Percentiles rank a stretch among this genome's conserved stretches.
Conservation (phyloP, 805 yeast genomes). For the Myxozyma monticola region DNA sequence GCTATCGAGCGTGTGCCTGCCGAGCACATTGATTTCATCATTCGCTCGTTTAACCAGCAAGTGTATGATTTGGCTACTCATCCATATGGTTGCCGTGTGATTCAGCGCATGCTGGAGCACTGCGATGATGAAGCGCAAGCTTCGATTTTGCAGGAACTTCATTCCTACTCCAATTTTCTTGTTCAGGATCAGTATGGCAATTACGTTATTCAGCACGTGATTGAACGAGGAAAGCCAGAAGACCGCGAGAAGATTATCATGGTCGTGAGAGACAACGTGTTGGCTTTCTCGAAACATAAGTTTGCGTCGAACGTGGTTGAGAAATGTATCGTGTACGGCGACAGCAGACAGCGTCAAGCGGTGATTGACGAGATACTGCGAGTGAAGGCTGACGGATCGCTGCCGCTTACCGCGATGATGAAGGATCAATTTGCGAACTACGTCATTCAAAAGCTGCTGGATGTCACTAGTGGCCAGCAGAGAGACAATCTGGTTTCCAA, state of each 20-base stretch:
- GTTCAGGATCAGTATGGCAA: slow-evolving; percentile 97
- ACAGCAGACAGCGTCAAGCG: slow-evolving; percentile 56
- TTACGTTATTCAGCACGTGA: slow-evolving; percentile 93
- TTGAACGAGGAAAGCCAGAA: slow-evolving; percentile 67
- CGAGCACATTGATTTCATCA: slow-evolving; percentile 64
- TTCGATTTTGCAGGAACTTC: slow-evolving; percentile 67
- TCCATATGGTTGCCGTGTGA: slow-evolving; percentile 96
- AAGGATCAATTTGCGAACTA: slow-evolving; percentile 97
- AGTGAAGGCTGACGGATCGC: slow-evolving; percentile 40
- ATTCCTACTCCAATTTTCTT: slow-evolving; percentile 67
- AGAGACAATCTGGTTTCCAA: slow-evolving; percentile 68
- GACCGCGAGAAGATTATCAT: slow-evolving; percentile 64
- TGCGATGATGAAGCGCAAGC: slow-evolving; percentile 66
- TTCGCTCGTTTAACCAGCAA: slow-evolving; percentile 59
- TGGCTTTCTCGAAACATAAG: slow-evolving; percentile 88
- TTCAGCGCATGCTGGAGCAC: slow-evolving; percentile 85
- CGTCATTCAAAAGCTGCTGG: slow-evolving; percentile 92
- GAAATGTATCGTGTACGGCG: slow-evolving; percentile 79
- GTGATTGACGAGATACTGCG: slow-evolving; percentile 61
- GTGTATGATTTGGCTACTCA: slow-evolving; percentile 88
- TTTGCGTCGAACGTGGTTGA: slow-evolving; percentile 98
- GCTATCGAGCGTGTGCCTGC: slow-evolving; percentile 85
- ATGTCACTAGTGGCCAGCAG: slow-evolving; percentile 69
- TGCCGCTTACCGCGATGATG: slow-evolving; percentile 78
- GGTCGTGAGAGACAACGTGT: slow-evolving; percentile 69